Conservation (phyloP, 2,329 filamentous ascomycete species). For the Fusarium burgessii region DNA sequence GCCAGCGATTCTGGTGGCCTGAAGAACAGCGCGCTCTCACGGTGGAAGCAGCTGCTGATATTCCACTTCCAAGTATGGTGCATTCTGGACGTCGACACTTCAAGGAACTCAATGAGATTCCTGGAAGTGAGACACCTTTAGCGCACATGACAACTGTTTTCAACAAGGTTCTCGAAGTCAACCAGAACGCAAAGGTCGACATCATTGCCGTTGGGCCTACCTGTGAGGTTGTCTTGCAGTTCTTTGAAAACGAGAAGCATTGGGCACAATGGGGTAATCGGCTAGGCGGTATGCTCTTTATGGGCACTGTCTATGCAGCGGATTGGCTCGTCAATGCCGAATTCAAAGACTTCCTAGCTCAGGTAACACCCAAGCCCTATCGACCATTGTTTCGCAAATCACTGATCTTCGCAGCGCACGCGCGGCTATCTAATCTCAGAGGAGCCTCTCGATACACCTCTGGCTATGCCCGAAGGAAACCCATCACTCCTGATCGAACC, state of each 20-base stretch:
- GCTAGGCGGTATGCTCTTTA: slow-evolving; percentile 61
- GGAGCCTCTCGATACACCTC: slow-evolving; percentile 62
- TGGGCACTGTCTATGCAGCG: slow-evolving; percentile 60
- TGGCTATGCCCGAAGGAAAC: slow-evolving; percentile 66
- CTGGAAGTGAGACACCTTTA: slow-evolving; percentile 65
- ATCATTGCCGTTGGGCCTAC: slow-evolving; percentile 79
- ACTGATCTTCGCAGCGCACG: slow-evolving; percentile 58
- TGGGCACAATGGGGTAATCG: slow-evolving; percentile 60
- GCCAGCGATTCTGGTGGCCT: slow-evolving; percentile 82
- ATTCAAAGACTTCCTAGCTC: slow-evolving; percentile 63
- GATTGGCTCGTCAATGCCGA: slow-evolving; percentile 56
- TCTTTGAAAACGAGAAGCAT: slow-evolving; percentile 67
- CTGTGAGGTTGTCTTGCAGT: slow-evolving; percentile 67
- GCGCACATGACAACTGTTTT: slow-evolving; percentile 78
- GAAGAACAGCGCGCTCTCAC: slow-evolving; percentile 71
- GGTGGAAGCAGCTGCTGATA: slow-evolving; percentile 64
- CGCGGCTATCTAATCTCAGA: slow-evolving; percentile 71
- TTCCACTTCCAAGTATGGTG: slow-evolving; percentile 73
- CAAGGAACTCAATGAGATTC: slow-evolving; percentile 69
- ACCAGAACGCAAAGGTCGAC: slow-evolving; percentile 68
- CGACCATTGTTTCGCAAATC: slow-evolving; percentile 4
- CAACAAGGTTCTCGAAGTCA: slow-evolving; percentile 66
- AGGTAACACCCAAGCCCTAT: slow-evolving; percentile 54
- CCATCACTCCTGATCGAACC: slow-evolving; percentile 54
- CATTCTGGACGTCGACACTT: slow-evolving; percentile 67